Conservation (phyloP, 768 basidiomycete genomes). For the Cantharellus anzutake region DNA sequence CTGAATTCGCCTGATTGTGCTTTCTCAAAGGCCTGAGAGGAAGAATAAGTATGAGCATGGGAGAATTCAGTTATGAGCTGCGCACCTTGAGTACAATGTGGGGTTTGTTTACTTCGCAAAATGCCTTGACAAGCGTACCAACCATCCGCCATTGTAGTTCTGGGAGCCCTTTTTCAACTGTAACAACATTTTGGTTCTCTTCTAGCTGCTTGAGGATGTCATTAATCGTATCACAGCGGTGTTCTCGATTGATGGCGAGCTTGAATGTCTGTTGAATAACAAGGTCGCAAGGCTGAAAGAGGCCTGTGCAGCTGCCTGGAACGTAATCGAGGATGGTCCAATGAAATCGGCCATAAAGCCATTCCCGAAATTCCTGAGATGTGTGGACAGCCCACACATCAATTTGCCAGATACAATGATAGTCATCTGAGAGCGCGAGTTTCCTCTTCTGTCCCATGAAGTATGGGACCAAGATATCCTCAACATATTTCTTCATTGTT, state of each 20-base stretch:
- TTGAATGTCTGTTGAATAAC: conserved; percentile 16
- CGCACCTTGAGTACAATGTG: conserved; percentile 2
- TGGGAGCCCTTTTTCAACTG: background rate
- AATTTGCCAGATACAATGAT: conserved; percentile 1
- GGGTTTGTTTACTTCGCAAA: background rate
- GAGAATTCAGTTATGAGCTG: too few species aligned
- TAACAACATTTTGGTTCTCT: background rate
- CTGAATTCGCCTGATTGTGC: too few species aligned
- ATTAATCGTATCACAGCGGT: background rate
- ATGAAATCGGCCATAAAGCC: background rate
- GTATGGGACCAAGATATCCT: conserved; percentile 3
- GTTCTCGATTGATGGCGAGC: conserved; percentile 11
- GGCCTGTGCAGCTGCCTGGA: conserved; percentile 5
- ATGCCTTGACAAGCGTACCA: background rate
- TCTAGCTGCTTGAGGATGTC: background rate
- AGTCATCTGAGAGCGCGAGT: background rate
- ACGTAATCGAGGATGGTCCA: background rate
- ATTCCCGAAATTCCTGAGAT: conserved; percentile 4
- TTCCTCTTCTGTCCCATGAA: background rate
- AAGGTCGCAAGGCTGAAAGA: conserved; percentile 17
- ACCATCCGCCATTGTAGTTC: background rate
- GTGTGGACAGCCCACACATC: conserved; percentile 20
- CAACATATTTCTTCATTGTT: conserved; percentile 3
- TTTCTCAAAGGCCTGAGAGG: too few species aligned
- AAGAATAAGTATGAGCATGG: too few species aligned